These are phyloP conservation scores for Umbelopsis sp. DNA, from an alignment of 371 early-diverging fungal genomes.

Conservation along the genomic window DNA sequence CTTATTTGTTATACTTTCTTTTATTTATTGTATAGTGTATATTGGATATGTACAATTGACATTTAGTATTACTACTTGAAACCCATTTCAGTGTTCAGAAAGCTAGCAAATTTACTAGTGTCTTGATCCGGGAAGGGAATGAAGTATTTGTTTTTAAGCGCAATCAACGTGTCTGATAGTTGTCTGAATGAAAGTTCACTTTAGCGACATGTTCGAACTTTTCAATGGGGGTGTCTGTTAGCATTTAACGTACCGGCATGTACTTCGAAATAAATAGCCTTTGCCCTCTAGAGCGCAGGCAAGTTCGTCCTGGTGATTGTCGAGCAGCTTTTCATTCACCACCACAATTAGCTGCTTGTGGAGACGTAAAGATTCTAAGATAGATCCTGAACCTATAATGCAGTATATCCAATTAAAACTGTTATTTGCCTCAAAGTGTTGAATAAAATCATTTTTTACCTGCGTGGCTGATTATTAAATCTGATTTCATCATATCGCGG, in stretches of 20 bases:
- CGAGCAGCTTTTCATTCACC: constrained; percentile 75
- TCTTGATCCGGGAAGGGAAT: constrained; percentile 15
- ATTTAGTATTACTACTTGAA: constrained; percentile 11
- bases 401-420: background rate
- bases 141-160: background rate
- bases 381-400: constrained; percentile 71
- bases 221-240: too few relatives aligned
- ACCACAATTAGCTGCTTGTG: constrained; percentile 71
- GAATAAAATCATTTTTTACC: constrained; percentile 41
- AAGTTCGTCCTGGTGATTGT: constrained; percentile 89
- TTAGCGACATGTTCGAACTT: too few relatives aligned
- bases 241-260: constrained; percentile 39
- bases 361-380: constrained; percentile 75
- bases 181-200: constrained; percentile 13
- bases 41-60: background rate
- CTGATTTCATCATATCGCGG: constrained; percentile 60
- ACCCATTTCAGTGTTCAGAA: constrained; percentile 25
- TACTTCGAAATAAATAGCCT: constrained; percentile 56
- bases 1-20: background rate
- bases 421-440: too few relatives aligned
- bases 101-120: constrained; percentile 14
- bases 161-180: background rate
- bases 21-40: background rate
- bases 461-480: constrained; percentile 75
- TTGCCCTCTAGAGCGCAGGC: constrained; percentile 66